Evolutionary conservation across 1,284 basidiomycete species (phyloP).

Genomic region (Cutaneotrichosporon sp.): DNA sequence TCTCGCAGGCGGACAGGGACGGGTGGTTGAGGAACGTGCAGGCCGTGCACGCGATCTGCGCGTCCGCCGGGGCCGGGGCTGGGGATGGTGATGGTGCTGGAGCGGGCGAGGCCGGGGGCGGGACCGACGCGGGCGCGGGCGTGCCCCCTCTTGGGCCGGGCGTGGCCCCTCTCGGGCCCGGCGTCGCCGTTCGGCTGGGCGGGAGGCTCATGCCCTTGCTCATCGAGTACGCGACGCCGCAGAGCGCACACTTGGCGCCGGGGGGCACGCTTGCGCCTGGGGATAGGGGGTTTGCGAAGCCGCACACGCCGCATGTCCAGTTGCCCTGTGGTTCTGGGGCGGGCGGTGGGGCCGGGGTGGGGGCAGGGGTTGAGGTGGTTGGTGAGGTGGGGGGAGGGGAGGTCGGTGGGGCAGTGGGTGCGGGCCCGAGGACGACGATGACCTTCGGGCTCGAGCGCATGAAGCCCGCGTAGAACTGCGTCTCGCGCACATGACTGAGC

Average conservation of each 20-base stretch:
- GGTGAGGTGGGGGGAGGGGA: not conserved
- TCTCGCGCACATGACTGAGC: slow-evolving; percentile 69
- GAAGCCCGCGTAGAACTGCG: slow-evolving; percentile 89
- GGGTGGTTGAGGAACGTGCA: slow-evolving; percentile 94
- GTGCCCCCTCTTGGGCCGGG: not conserved
- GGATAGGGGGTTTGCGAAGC: slow-evolving; percentile 68
- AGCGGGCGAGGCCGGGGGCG: not conserved
- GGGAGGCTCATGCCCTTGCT: slow-evolving; percentile 15
- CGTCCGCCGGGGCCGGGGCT: not conserved
- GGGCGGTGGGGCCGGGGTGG: not conserved
- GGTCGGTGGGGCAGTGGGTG: not conserved
- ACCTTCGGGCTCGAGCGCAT: slow-evolving; percentile 89
- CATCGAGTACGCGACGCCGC: slow-evolving; percentile 56
- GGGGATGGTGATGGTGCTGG: not conserved
- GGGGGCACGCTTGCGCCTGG: slow-evolving; percentile 26
- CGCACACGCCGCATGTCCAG: slow-evolving; percentile 88
- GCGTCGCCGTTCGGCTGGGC: slow-evolving; percentile 12
- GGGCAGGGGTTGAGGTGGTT: not conserved
- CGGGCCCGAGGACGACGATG: slow-evolving; percentile 59
- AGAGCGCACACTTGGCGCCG: slow-evolving; percentile 71
- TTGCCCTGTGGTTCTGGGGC: not conserved
- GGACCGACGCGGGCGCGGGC: not conserved
- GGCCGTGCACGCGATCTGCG: slow-evolving; percentile 67
- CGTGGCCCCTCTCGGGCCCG: too few relatives aligned
- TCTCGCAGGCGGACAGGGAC: slow-evolving; percentile 75